Conservation (phyloP, 495 filamentous ascomycete species). For the Margaritispora aquatica region DNA sequence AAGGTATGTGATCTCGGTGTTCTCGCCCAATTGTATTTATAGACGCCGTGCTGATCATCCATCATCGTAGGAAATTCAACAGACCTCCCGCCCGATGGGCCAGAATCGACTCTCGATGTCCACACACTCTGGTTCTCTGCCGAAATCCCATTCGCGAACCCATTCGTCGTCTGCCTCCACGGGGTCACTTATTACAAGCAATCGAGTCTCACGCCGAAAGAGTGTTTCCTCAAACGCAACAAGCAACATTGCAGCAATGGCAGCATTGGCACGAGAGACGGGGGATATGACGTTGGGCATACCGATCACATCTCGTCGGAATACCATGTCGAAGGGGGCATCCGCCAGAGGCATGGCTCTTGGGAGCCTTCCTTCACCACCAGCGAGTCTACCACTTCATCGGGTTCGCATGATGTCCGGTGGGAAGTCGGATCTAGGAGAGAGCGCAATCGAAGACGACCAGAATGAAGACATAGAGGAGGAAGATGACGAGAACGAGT, state of each 20-base stretch:
- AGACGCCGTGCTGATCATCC: conserved; percentile 19
- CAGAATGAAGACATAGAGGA: conserved; percentile 50
- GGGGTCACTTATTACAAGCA: conserved; percentile 69
- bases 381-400: conserved; percentile 41
- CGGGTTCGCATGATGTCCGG: conserved; percentile 25
- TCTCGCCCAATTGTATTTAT: conserved; percentile 14
- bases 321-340: conserved; percentile 43
- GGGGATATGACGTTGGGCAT: conserved; percentile 46
- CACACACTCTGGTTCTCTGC: conserved; percentile 18
- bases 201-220: conserved; percentile 89
- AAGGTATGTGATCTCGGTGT: conserved; percentile 16
- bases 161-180: conserved; percentile 80
- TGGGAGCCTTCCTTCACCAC: conserved; percentile 47
- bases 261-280: conserved; percentile 66
- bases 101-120: conserved; percentile 25
- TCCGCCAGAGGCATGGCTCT: conserved; percentile 34
- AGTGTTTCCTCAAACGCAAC: conserved; percentile 71
- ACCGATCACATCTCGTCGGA: conserved; percentile 37
- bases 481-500: conserved; percentile 50
- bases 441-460: conserved; percentile 55
- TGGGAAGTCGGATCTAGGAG: conserved; percentile 36
- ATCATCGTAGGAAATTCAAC: conserved; percentile 22
- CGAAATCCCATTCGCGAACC: conserved; percentile 43
- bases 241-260: conserved; percentile 66
- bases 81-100: conserved; percentile 22